Conservation (phyloP, 441 rosid species). For the Pelargonium fulgidum region DNA sequence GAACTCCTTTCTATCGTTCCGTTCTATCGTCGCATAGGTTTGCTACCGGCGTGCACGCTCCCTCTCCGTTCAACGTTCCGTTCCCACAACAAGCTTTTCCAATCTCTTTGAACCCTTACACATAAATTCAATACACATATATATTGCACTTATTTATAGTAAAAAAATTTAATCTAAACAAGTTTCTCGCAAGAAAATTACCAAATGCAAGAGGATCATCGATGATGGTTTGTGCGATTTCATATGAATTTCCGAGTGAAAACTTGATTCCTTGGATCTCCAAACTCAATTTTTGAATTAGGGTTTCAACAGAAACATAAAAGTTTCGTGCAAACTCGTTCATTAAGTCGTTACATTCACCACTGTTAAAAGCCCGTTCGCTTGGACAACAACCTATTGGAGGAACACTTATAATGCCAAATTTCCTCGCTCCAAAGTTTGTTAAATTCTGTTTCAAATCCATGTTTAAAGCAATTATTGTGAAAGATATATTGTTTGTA, state of each 20-base stretch:
- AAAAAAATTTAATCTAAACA: too few species aligned
- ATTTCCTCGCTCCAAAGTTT: constrained; percentile 10
- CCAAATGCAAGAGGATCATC: constrained; percentile 6
- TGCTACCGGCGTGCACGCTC: neutral
- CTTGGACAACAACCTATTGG: neutral
- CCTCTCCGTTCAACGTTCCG: neutral
- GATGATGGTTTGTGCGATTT: neutral
- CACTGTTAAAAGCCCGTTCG: neutral
- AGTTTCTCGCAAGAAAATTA: neutral
- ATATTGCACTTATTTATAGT: neutral
- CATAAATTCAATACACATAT: neutral
- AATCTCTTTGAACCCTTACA: neutral
- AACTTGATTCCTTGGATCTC: neutral
- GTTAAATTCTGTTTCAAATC: neutral
- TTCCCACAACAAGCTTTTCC: constrained; percentile 10
- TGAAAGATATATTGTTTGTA: too few species aligned
- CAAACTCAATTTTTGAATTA: neutral
- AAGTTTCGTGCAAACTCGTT: neutral
- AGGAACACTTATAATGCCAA: constrained; percentile 10
- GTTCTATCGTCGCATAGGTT: neutral
- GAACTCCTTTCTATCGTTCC: constrained; percentile 10
- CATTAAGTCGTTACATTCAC: neutral
- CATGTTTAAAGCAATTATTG: too few species aligned
- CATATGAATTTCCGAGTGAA: constrained; percentile 6
- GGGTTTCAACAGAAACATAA: neutral